These are phyloP conservation scores for Yamadazyma epiphylla DNA, from an alignment of 1,139 yeast genomes.

Conservation along the genomic window DNA sequence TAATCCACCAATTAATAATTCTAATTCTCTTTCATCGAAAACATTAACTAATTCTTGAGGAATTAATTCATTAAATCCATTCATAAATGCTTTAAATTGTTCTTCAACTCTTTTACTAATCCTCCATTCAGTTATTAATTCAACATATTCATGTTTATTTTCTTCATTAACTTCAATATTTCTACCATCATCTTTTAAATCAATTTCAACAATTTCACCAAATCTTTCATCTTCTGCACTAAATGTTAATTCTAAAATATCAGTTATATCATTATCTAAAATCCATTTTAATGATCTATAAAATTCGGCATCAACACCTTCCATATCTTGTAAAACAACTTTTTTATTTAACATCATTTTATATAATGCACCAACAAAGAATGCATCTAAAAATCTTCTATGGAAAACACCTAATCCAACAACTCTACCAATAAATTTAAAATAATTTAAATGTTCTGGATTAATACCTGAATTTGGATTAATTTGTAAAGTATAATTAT, in stretches of 20 bases:
- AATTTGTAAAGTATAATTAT: slow-evolving; percentile 94
- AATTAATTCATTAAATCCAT: slow-evolving; percentile 94
- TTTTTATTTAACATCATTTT: slow-evolving; percentile 96
- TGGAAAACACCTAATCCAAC: slow-evolving; percentile 98
- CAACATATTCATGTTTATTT: slow-evolving; percentile 93
- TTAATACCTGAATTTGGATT: slow-evolving; percentile 97
- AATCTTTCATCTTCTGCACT: slow-evolving; percentile 95
- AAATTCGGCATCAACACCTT: slow-evolving; percentile 97
- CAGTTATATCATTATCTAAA: slow-evolving; percentile 86
- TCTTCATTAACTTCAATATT: slow-evolving; percentile 90
- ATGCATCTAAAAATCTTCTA: slow-evolving; percentile 94
- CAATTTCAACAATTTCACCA: slow-evolving; percentile 89
- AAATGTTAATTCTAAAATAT: slow-evolving; percentile 79
- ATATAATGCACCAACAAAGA: slow-evolving; percentile 96
- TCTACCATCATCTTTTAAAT: slow-evolving; percentile 83
- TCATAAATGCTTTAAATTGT: slow-evolving; percentile 93
- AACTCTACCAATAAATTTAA: slow-evolving; percentile 96
- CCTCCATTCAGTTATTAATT: slow-evolving; percentile 94
- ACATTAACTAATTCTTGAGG: slow-evolving; percentile 96
- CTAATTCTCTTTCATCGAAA: slow-evolving; percentile 95
- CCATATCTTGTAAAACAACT: slow-evolving; percentile 95
- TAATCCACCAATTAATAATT: slow-evolving; percentile 94
- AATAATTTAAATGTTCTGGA: slow-evolving; percentile 96
- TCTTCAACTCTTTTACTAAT: slow-evolving; percentile 89
- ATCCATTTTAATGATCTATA: slow-evolving; percentile 95